Base-by-base conservation (phyloP, 345 rosid species). In the Cardamine occulta region DNA sequence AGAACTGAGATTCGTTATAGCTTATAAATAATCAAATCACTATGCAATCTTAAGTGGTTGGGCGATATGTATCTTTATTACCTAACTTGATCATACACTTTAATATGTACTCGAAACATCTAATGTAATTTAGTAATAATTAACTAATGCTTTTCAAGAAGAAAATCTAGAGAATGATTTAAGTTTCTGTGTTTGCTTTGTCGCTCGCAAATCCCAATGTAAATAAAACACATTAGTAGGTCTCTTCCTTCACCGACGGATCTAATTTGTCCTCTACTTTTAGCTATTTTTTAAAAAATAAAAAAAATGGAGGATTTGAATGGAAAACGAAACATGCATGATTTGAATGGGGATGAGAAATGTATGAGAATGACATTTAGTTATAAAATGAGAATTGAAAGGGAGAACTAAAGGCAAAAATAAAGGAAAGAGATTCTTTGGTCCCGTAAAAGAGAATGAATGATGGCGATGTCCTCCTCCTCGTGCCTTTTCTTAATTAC, bases 181-280 rank as follows among this genome's bases (percentile, higher is more conserved):
- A 37, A 57, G 73, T 48, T 66, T 57, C 51, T 37, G 62, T 67
- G 13, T 74, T 60, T 35, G 24, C 18, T 75, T 49, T 58, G 40
- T 14, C 12, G 37, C n/a, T 51, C 55, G 21, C 79, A 49, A 68
- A 75, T 75, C 68, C 79, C 79, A 29, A 68, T 51, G 68, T 66
- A 47, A 47, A 4, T 9, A 37, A 61, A 47, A 76, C 66, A 28
- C 28, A 42, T 42, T 28, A 42, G 1, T 44, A 23, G 61, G 39
- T 66, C 34, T 66, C 68, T 74, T 60, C 74, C 28, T 24, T 28
- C 31, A 68, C 79, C 63, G 74, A 75, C 74, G 69, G 37, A 61
- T 68, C 42, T 58, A 68, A 68, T 75, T 3, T 11, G 79, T 68
- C 74, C 69, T 51, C 74, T 75, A 52, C 79, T 75, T 75, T 75